Base-by-base conservation (phyloP, 192 early-diverging fungal species). In the Blastocladiella britannica region DNA sequence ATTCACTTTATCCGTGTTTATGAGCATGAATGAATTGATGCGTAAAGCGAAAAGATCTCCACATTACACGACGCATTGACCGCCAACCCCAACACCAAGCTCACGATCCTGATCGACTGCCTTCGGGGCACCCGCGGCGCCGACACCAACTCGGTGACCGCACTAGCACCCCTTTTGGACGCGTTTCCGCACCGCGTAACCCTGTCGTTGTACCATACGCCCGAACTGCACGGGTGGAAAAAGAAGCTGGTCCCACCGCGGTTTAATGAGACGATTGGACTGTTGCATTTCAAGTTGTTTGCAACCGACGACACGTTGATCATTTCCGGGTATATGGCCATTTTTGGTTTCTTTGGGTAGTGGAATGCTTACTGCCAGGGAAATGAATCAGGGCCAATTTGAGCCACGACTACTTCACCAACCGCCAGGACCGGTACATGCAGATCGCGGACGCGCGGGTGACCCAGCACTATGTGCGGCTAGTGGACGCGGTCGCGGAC, bases 201-300 rank as follows among this genome's bases (percentile, higher is more conserved):
- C 5, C 70, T 96, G 0, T 76, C 80, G 5, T 70, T 93, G 59
- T 98, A 94, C 68, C 84, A 91, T 53, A 86, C 91, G 7, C 94
- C 91, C 20, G 80, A 80, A 60, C 67, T 87, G n/a, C 78, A 62
- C 18, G 81, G 82, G 7, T 3, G 81, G 37, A 65, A 80, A 51
- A 88, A 88, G 61, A 67, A 72, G 37, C 54, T 79, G 26, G 74
- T 89, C 60, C 91, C 91, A 24, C 80, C 76, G 60, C 60, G 95
- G 47, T 91, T 89, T 61, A 96, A 89, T 63, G 95, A 98, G 69
- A 79, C 74, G 5, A 82, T 94, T 67, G 95, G 91, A 0, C 67
- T 98, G 59, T 84, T 89, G 79, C 95, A 98, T 62, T 82, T 94
- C 59, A 98, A 98, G 66, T 72, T 80, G 6, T 96, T 91, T 66